Conservation (phyloP, 164 flowering plant genomes). For the Tetracentron sinense region DNA sequence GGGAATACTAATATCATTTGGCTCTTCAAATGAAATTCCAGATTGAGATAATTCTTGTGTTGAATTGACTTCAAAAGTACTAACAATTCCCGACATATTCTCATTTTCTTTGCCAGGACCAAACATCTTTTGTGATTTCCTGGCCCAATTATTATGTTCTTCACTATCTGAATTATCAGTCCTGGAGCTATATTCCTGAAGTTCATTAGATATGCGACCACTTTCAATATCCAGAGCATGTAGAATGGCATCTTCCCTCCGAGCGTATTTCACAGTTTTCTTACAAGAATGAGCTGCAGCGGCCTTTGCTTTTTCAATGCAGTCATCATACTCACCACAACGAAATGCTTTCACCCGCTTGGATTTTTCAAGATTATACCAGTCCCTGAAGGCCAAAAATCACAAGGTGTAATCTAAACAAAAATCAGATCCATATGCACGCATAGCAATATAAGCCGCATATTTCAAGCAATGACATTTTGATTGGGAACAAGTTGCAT, state of each 20-base stretch:
- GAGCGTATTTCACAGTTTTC: constrained; percentile 72
- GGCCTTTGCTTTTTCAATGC: constrained; percentile 78
- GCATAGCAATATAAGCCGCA: neutral
- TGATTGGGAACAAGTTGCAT: neutral
- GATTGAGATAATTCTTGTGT: constrained; percentile 59
- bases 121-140: constrained; percentile 25
- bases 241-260: constrained; percentile 86
- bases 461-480: neutral
- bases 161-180: constrained; percentile 20
- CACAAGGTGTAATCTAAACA: neutral
- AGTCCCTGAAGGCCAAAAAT: constrained; percentile 51
- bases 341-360: constrained; percentile 88
- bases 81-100: constrained; percentile 27
- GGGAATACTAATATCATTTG: constrained; percentile 27
- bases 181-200: constrained; percentile 18
- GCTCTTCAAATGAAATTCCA: constrained; percentile 57
- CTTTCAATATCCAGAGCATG: constrained; percentile 83
- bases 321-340: constrained; percentile 83
- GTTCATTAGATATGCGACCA: constrained; percentile 33
- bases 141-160: constrained; percentile 20
- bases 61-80: constrained; percentile 32
- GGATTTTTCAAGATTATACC: constrained; percentile 91
- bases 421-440: neutral
- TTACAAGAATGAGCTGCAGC: constrained; percentile 44
- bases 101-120: constrained; percentile 28